Base-by-base conservation (phyloP, 1,139 yeast species). In the Taiozyma onychis region DNA sequence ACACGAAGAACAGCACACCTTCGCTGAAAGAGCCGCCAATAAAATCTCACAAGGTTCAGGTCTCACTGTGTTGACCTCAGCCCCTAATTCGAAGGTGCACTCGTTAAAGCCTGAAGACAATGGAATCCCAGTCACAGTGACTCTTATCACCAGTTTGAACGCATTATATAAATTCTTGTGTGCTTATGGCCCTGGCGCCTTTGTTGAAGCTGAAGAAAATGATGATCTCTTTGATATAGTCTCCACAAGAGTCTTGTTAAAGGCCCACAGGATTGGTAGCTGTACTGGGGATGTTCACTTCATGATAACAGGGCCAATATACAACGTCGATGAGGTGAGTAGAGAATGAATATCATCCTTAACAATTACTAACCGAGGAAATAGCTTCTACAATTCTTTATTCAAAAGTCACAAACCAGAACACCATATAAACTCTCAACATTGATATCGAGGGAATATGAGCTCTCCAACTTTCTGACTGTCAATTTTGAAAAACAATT, bases 171-270 rank as follows among this genome's bases (percentile, higher is more conserved):
- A 21, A 13, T 46, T 47, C 41, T 42, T 54, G 14, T 49, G 54
- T 0, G 28, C 37, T 2, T 56, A 53, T 44, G 55, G 54, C 2
- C 49, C 51, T 14, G 53, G 47, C 9, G 54, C 44, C 14, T 39
- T 54, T 16, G 18, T 37, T 18, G 41, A 18, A 18, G 14, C 41
- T n/a, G 41, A 18, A 10, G 24, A 21, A 18, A 22, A 21, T 11
- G 14, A 13, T 1, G 44, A 27, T 14, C 13, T 13, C 27, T 10
- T 32, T 37, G 4, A 24, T 16, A 16, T 6, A 11, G 24, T 21
- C 14, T 37, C 41, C 4, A 11, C 11, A 5, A 18, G 41, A 10
- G 41, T 37, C 18, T 24, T 18, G 18, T 37, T 43, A 8, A 43
- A 30, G 24, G 45, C 41, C 7, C 26, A 21, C 42, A 47, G 39